Evolutionary conservation across 306 rosid species (phyloP).

Genomic region (Sindora glabra): DNA sequence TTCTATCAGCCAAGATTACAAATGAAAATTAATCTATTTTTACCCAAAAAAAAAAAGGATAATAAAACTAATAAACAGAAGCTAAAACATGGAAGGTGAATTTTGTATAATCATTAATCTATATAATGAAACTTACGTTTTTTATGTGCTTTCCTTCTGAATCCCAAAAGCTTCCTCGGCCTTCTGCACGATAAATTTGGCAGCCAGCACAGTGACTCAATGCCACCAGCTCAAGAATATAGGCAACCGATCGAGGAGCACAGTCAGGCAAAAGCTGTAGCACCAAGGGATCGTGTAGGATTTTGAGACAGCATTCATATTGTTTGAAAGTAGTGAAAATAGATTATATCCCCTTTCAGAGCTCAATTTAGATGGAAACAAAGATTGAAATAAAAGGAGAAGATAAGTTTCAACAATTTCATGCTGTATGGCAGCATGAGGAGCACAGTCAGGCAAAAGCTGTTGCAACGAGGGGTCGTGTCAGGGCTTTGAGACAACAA

Average conservation of each 20-base stretch:
- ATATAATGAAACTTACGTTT: constrained; percentile 36
- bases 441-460: too few relatives aligned
- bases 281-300: constrained; percentile 10
- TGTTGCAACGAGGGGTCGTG: too few relatives aligned
- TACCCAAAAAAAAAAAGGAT: background rate
- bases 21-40: background rate
- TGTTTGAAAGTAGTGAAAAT: background rate
- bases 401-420: background rate
- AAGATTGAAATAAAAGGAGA: background rate
- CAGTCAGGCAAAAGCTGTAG: constrained; percentile 84
- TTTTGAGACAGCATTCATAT: background rate
- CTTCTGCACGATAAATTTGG: constrained; percentile 74
- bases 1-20: background rate
- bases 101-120: background rate
- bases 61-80: background rate
- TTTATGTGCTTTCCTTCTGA: constrained; percentile 62
- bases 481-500: too few relatives aligned
- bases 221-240: constrained; percentile 59
- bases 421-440: background rate
- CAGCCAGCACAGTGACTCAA: constrained; percentile 75
- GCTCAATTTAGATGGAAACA: background rate
- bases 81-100: background rate
- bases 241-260: constrained; percentile 71
- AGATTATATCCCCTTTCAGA: background rate
- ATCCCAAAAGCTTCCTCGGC: constrained; percentile 66